Evolutionary conservation across 208 protist genomes (phyloP), one percentile per base, ranked within the genome.

Genomic region (Leishmania lainsoni): DNA sequence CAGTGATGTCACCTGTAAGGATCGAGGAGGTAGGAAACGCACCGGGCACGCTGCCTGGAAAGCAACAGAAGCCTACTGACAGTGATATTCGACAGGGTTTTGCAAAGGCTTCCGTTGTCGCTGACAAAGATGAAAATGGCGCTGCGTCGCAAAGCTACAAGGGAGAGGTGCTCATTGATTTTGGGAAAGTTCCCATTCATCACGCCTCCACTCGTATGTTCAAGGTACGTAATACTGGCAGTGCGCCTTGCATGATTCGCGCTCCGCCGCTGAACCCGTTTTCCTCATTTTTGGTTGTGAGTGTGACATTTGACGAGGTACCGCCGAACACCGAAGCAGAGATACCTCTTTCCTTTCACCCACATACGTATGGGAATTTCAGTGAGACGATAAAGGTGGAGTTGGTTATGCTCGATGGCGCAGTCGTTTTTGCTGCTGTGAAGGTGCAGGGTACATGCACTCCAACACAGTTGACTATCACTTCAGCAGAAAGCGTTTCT

Each of bases 151-250:
- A 39, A 48, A 78, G 39, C 5, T 74, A 49, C 9, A 77, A 54
- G 0, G 77, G 61, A 39, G 82, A 86, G 56, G 73, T 71, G 3
- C 26, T 76, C 42, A 68, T 96, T 10, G 83, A 92, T 42, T 96
- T 93, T 87, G 88, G 90, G 10, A 91, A 93, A 56, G 85, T 94
- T 32, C 87, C 91, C 3, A 86, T 94, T 48, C 91, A 91, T 70
- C 86, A 90, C 35, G 45, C 72, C 39, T 79, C 54, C 51, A 83
- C 89, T 66, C 87, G 74, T 48, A 72, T 77, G 59, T 94, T 86
- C 81, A 61, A 89, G 42, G 77, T 96, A 8, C 45, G 69, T 16
- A 93, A 93, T 63, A 86, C 68, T 77, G 89, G 86, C 14, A 75
- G 72, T 22, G 66, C 76, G 3, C 48, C 78, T 45, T 84, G 79